Conservation (phyloP, 2,329 filamentous ascomycete genomes). For the Ascochyta pisi region DNA sequence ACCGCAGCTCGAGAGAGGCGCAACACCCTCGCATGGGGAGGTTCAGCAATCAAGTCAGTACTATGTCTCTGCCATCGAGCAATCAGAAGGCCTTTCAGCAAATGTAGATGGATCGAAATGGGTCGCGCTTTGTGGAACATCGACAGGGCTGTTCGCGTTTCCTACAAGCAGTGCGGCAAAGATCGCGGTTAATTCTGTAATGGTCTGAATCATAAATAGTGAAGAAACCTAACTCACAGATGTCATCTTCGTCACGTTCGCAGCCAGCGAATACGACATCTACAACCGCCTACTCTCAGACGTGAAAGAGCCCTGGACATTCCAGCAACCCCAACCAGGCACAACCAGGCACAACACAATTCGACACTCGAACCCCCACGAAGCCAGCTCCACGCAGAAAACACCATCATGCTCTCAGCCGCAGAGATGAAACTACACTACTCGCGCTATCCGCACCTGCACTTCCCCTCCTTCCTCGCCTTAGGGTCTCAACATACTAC, state of each 20-base stretch:
- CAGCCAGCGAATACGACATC: constrained; percentile 31
- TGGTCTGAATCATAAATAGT: constrained; percentile 36
- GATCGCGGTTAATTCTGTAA: constrained; percentile 38
- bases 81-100: constrained; percentile 32
- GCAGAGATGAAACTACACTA: constrained; percentile 43
- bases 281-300: constrained; percentile 24
- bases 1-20: constrained; percentile 37
- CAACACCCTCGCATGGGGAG: constrained; percentile 26
- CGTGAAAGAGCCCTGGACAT: neutral
- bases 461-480: constrained; percentile 39
- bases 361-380: constrained; percentile 14
- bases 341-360: neutral
- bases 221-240: constrained; percentile 37
- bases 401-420: constrained; percentile 42
- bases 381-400: constrained; percentile 36
- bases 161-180: constrained; percentile 35
- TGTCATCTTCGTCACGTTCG: constrained; percentile 46
- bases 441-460: constrained; percentile 39
- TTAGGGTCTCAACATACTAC: constrained; percentile 36
- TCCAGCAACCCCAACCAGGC: neutral
- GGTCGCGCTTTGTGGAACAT: constrained; percentile 46
- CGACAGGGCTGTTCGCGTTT: constrained; percentile 48
- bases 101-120: constrained; percentile 34
- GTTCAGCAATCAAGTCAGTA: constrained; percentile 35
- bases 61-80: constrained; percentile 41